Base-by-base conservation (phyloP, 306 rosid genomes). In the Fragaria ananassa region DNA sequence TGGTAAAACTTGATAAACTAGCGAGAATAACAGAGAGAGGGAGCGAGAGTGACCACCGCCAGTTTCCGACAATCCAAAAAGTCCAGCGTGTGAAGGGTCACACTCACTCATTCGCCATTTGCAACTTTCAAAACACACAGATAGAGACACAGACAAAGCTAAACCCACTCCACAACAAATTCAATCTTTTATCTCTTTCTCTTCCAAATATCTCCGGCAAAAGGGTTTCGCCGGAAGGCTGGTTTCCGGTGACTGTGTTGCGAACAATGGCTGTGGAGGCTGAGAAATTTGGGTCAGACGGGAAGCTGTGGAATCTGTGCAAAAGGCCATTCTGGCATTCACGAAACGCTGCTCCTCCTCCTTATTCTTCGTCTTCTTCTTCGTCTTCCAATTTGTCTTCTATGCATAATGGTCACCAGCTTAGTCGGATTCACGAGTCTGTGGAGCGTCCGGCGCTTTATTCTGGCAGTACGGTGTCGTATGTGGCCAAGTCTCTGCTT, bases 261-360 rank as follows among this genome's bases (percentile, higher is more conserved):
- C 12, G 8, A 45, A 77, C 21, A 79, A 89, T 90, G 98, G 91
- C 86, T n/a, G 81, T 86, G 70, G 98, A 74, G 21, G 81, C 83
- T 72, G 88, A 85, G 84, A 93, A 81, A 72, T 53, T 85, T 37
- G 91, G 83, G 29, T 82, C 86, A 39, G 91, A 89, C 54, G 94
- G 85, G 74, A 90, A 86, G 78, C 84, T 75, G 71, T 88, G 94
- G 93, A 82, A 85, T 85, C 76, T 93, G 57, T 90, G 96, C 67
- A 90, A 79, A 45, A 85, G 85, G 78, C 98, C 92, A 68, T 93
- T 93, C 85, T 89, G 98, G 96, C 94, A 93, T 81, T 83, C 88
- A 13, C 81, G 76, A 78, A 88, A 84, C 74, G 83, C 84, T 35
- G 21, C 66, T 71, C 89, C 53, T 74, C 93, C 13, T 63, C 92